Percentiles rank a stretch among this genome's conserved stretches.
Evolutionary conservation across 495 filamentous ascomycete species (phyloP).

Genomic region (Trichocladium antarcticum): DNA sequence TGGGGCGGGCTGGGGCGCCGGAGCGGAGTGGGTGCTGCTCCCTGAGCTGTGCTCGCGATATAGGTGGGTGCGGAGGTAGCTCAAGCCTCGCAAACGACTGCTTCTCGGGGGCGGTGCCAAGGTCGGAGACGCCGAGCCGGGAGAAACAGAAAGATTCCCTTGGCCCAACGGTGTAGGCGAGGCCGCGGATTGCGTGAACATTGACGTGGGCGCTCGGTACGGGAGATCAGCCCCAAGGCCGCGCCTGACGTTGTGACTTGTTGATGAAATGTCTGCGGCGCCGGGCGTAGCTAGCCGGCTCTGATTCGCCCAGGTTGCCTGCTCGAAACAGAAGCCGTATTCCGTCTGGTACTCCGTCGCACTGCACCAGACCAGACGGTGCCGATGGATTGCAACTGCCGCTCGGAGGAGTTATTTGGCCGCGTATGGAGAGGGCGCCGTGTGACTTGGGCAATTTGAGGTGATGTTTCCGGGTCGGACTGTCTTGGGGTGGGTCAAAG

Average conservation of each 20-base stretch:
- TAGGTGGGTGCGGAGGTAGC: constrained; percentile 58
- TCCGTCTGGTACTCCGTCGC: too few species aligned
- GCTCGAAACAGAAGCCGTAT: neutral
- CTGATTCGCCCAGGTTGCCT: neutral
- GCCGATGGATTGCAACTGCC: too few species aligned
- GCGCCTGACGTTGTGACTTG: neutral
- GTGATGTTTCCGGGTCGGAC: too few species aligned
- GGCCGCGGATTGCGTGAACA: constrained; percentile 44
- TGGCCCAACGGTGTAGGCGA: constrained; percentile 37
- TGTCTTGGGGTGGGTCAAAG: too few species aligned
- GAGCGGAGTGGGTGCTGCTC: constrained; percentile 17
- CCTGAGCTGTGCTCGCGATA: constrained; percentile 37
- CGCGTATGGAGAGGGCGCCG: too few species aligned
- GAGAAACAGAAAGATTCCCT: constrained; percentile 31
- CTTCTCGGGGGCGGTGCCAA: constrained; percentile 37
- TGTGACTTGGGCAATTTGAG: too few species aligned
- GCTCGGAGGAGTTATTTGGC: too few species aligned
- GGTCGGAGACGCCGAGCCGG: constrained; percentile 33
- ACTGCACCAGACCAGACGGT: too few species aligned
- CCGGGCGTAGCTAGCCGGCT: neutral
- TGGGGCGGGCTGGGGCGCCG: constrained; percentile 20
- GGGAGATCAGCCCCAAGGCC: neutral
- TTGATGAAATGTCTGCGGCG: neutral
- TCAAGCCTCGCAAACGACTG: constrained; percentile 58
- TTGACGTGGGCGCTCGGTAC: constrained; percentile 23